phyloP scores from a whole-genome alignment of 139 green algal genomes.

The Volvox reticuliferus region DNA sequence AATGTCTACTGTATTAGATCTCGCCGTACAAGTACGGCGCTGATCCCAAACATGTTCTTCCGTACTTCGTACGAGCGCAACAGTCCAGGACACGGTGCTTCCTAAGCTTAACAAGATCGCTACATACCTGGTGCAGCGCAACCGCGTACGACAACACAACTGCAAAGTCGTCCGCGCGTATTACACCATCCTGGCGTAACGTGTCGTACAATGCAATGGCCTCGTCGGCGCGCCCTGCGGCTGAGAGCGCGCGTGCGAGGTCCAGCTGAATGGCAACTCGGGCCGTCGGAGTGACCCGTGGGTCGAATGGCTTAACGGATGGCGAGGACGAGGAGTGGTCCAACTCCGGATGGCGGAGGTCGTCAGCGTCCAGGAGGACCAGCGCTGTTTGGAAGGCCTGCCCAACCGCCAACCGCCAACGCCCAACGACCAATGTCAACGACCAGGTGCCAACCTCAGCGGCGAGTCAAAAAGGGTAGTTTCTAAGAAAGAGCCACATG shows the following conservation, averaged over 20 bases:
- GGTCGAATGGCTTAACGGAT: neutral
- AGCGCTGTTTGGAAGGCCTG: conserved; percentile 30
- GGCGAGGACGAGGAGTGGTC: neutral
- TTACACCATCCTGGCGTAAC: neutral
- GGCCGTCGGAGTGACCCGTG: conserved; percentile 8
- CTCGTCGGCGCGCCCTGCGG: conserved; percentile 5
- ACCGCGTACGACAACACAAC: conserved; percentile 47
- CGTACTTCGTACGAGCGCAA: too few relatives aligned
- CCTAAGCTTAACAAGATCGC: too few relatives aligned
- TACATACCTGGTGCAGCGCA: conserved; percentile 47
- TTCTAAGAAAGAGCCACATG: too few relatives aligned
- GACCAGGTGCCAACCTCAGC: too few relatives aligned
- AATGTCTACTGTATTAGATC: too few relatives aligned
- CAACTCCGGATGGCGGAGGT: neutral
- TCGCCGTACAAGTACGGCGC: too few relatives aligned
- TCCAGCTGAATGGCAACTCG: conserved; percentile 40
- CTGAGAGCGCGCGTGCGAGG: conserved; percentile 33
- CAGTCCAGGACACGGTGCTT: too few relatives aligned
- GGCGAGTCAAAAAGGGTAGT: too few relatives aligned
- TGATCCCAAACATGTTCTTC: too few relatives aligned
- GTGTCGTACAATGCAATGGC: conserved; percentile 36
- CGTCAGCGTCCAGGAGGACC: neutral
- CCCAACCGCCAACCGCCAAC: neutral
- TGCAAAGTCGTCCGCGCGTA: conserved; percentile 30
- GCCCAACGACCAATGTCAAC: too few relatives aligned